Base-by-base conservation (phyloP, 2,329 filamentous ascomycete species). In the Colletotrichum tropicale region DNA sequence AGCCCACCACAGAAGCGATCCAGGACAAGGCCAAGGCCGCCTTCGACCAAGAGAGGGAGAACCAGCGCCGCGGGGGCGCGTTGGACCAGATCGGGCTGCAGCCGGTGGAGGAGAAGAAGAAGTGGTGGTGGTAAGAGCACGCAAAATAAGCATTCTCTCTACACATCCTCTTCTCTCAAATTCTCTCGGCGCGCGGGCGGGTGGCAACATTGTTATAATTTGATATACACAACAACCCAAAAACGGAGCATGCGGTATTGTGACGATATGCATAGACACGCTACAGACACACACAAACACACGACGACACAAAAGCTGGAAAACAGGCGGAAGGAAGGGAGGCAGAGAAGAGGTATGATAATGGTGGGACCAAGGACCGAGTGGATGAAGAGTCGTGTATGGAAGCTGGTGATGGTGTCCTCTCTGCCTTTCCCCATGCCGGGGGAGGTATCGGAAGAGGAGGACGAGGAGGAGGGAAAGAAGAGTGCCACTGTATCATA, bases 31-130 rank as follows among this genome's bases (percentile, higher is more conserved):
- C 86, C 38, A 84, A 83, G 72, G 83, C 81, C 21, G 88, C 85
- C 2, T 87, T 89, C 77, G 87, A 89, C 74, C 80, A 83, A 55
- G 89, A 91, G 82, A 86, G 86, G 78, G 85, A 88, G 78, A 88
- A 88, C 75, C 89, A 91, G 84, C 84, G 84, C 75, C 82, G 78
- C 15, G 89, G 89, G 24, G 90, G 89, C 3, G 86, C 85, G 66
- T 80, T 91, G 60, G 89, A 91, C 78, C 86, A 87, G 73, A 75
- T 91, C 4, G 89, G 88, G 0, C 80, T 87, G 34, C 80, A 79
- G 77, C 78, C 70, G 66, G 76, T 71, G 70, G 71, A 78, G 48
- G 77, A 77, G 76, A 71, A 80, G 62, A 89, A 88, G 85, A 90
- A 88, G 83, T 85, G 88, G 26, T 88, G 88, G 86, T 81, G 83